A percentile compares a stretch with the other conserved stretches of the same genome.
phyloP scores from a whole-genome alignment of 106 monocot genomes.

The Allium fistulosum region DNA sequence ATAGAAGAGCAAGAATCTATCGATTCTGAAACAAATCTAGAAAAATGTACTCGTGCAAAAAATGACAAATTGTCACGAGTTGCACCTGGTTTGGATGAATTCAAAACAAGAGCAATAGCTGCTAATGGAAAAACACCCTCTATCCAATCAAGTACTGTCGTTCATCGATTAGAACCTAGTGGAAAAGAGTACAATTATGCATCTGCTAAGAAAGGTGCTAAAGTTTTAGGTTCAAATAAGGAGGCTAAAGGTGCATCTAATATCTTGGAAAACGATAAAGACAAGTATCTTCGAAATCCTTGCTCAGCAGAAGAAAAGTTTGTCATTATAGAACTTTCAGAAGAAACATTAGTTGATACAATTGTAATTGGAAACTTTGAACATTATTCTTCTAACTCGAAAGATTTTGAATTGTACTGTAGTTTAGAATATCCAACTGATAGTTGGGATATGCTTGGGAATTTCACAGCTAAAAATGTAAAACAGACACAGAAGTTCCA shows the following conservation, averaged over 20 bases:
- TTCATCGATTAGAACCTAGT: constrained; percentile 57
- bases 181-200: constrained; percentile 89
- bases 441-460: constrained; percentile 64
- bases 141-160: constrained; percentile 26
- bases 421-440: constrained; percentile 74
- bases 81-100: constrained; percentile 64
- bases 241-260: constrained; percentile 79
- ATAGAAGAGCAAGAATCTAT: constrained; percentile 11
- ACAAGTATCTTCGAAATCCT: constrained; percentile 81
- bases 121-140: constrained; percentile 33
- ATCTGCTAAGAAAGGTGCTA: constrained; percentile 67
- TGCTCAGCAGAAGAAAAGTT: constrained; percentile 77
- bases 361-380: constrained; percentile 77
- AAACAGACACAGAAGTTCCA: constrained; percentile 67
- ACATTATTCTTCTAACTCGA: constrained; percentile 83
- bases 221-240: constrained; percentile 65
- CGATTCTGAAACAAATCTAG: constrained; percentile 15
- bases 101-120: constrained; percentile 48
- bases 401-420: constrained; percentile 63
- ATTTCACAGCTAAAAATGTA: constrained; percentile 56
- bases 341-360: constrained; percentile 71
- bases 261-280: constrained; percentile 79
- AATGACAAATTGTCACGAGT: constrained; percentile 46
- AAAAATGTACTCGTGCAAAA: constrained; percentile 23
- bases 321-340: constrained; percentile 72